These are phyloP conservation scores for Lactarius sanguifluus DNA, from an alignment of 768 basidiomycete species.

Conservation along the genomic window DNA sequence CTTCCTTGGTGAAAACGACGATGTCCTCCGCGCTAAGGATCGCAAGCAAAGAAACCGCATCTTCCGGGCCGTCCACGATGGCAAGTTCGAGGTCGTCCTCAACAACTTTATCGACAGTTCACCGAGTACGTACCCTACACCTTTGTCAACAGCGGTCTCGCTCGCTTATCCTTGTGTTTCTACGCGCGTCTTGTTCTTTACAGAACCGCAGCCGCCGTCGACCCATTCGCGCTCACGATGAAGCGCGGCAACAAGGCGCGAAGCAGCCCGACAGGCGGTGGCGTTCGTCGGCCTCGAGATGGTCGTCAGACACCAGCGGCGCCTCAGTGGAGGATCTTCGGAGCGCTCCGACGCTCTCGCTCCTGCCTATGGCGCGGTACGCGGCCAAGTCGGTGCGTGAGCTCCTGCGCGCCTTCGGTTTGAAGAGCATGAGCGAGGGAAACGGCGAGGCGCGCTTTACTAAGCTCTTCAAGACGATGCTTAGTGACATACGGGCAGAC, in stretches of 20 bases:
- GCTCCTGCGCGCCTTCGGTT: constrained; percentile 63
- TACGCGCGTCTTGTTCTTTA: not conserved
- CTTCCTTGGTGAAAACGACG: constrained; percentile 54
- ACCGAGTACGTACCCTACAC: constrained; percentile 48
- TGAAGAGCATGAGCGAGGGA: constrained; percentile 80
- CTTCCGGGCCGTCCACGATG: constrained; percentile 61
- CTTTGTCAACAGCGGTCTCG: not conserved
- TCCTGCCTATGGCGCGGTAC: constrained; percentile 84
- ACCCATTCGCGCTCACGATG: constrained; percentile 59
- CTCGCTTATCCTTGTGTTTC: not conserved
- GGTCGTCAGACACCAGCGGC: constrained; percentile 60
- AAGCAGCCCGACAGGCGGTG: constrained; percentile 40
- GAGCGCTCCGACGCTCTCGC: constrained; percentile 53
- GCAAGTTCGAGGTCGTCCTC: constrained; percentile 42
- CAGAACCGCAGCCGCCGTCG: constrained; percentile 43
- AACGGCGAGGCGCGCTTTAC: constrained; percentile 70
- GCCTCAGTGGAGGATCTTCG: constrained; percentile 60
- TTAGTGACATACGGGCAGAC: constrained; percentile 43
- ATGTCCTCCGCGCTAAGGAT: constrained; percentile 45
- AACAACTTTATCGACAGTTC: constrained; percentile 38
- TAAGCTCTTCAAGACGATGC: constrained; percentile 66
- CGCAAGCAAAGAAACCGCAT: constrained; percentile 52
- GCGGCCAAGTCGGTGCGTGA: no score
- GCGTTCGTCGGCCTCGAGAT: constrained; percentile 42
- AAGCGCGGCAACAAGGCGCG: constrained; percentile 63